Evolutionary conservation across 164 flowering plant genomes (phyloP), one percentile per base, ranked within the genome.

Genomic region (Magnolia changhungtana): DNA sequence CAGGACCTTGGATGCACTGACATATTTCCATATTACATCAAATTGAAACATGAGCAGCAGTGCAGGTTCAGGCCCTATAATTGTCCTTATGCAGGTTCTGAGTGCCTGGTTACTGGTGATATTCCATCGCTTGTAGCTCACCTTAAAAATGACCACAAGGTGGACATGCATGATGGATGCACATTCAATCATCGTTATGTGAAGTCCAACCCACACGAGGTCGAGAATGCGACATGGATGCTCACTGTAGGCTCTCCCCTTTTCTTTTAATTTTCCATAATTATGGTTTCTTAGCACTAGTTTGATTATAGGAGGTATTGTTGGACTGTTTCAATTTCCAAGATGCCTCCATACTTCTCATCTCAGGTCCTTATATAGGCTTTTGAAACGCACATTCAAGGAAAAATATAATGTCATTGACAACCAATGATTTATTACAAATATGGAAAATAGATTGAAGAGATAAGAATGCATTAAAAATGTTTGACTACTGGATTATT

Each of bases 31-130:
- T 91, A 88, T 73, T 86, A 87, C 68, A 83, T 86, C 81, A 88
- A 87, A 81, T 84, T 88, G 21, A 89, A 85, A 75, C 95, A 91
- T 82, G 95, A 91, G 73, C 85, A 85, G 49, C 79, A 69, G 65
- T 91, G 95, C 78, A 83, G 82, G 65, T 85, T 82, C 81, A 83
- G 95, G 64, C 90, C 90, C 23, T 91, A 86, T 75, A 86, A 77
- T 67, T 91, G 95, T 74, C 95, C 95, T 20, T 91, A 91, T 79
- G 90, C 95, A 18, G 95, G 95, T 73, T 86, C 89, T 52, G 95
- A 91, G 67, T 91, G 95, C 78, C 73, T 80, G 31, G 81, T 86
- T 50, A 85, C 87, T 52, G 93, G 93, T 70, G 92, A 88, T 74
- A 89, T 89, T 37, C 86, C 85, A 8, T 63, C 78, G 61, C 90